phyloP scores from a whole-genome alignment of 2,329 filamentous ascomycete genomes.

The Sclerotinia glacialis region DNA sequence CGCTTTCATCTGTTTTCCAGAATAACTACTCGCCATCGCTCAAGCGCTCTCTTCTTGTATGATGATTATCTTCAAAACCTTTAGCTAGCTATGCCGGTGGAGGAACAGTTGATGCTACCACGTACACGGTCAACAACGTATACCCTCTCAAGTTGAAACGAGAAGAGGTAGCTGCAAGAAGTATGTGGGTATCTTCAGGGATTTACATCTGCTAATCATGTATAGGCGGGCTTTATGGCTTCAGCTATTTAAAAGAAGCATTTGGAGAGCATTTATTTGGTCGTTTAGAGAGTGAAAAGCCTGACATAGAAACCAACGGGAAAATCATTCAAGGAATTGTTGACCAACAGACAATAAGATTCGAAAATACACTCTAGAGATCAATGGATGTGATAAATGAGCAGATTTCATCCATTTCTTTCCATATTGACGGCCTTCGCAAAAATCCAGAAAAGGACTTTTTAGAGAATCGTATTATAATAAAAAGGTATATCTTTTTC shows the following conservation, averaged over 20 bases:
- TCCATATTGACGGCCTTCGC: background rate
- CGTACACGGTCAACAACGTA: slow-evolving; percentile 30
- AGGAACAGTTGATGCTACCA: slow-evolving; percentile 35
- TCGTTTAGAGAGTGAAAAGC: slow-evolving; percentile 21
- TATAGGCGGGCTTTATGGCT: slow-evolving; percentile 23
- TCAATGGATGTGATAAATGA: slow-evolving; percentile 1
- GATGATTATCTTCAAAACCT: too few relatives aligned
- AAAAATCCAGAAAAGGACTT: background rate
- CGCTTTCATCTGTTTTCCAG: too few relatives aligned
- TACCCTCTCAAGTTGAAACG: slow-evolving; percentile 30
- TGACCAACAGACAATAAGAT: slow-evolving; percentile 19
- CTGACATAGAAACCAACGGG: slow-evolving; percentile 21
- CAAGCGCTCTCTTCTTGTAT: too few relatives aligned
- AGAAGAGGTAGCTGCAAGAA: slow-evolving; percentile 29
- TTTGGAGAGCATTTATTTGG: slow-evolving; percentile 21
- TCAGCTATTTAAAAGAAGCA: slow-evolving; percentile 28
- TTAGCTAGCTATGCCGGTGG: too few relatives aligned
- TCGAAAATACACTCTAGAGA: slow-evolving; percentile 25
- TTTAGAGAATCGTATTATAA: background rate
- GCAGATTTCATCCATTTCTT: background rate
- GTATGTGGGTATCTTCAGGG: slow-evolving; percentile 13
- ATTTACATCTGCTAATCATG: background rate
- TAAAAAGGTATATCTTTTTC: background rate
- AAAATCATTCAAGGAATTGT: slow-evolving; percentile 22
- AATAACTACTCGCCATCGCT: too few relatives aligned